Base-by-base conservation (phyloP, 306 rosid genomes). In the Castanea sativa region DNA sequence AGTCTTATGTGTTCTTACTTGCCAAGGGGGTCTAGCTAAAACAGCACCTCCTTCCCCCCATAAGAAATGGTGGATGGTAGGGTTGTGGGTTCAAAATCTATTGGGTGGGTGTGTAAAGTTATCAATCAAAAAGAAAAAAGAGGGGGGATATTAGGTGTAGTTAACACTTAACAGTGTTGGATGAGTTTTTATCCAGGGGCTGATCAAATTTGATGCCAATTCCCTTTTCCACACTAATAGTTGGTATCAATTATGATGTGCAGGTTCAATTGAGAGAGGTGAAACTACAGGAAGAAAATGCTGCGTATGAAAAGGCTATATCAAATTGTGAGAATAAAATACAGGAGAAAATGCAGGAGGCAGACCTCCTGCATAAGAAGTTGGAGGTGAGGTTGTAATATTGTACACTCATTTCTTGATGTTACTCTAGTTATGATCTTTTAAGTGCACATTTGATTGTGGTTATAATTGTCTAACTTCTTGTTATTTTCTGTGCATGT, bases 261-360 rank as follows among this genome's bases (percentile, higher is more conserved):
- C 88, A 94, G 99, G 98, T 94, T 38, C 97, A 91, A 58, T 88
- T 90, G 76, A 87, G 99, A 82, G 94, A 92, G 88, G 80, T 82
- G 79, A 88, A 96, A 1, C 83, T 92, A 72, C 90, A 82, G 79
- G 99, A 91, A 84, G 97, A 95, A 83, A 95, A 92, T 77, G 86
- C 79, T 32, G 97, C 90, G 13, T 93, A 72, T n/a, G 87, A 89
- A 52, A 84, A 80, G 45, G 92, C 92, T 6, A 85, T 94, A 73
- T 90, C 86, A 1, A 86, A 74, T 78, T 94, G 90, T 29, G 91
- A 91, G 76, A 76, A 76, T 69, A 92, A 92, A 57, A 91, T 94
- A 49, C 87, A 85, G 79, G 97, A 94, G 69, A 94, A 85, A 73
- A 30, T 78, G 78, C 89, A 86, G 69, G 97, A 92, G 87, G 90